Percentiles rank a stretch among this genome's conserved stretches.
These are phyloP conservation scores for Berkeleyomyces basicola DNA, from an alignment of 2,329 filamentous ascomycete species.

Conservation along the genomic window DNA sequence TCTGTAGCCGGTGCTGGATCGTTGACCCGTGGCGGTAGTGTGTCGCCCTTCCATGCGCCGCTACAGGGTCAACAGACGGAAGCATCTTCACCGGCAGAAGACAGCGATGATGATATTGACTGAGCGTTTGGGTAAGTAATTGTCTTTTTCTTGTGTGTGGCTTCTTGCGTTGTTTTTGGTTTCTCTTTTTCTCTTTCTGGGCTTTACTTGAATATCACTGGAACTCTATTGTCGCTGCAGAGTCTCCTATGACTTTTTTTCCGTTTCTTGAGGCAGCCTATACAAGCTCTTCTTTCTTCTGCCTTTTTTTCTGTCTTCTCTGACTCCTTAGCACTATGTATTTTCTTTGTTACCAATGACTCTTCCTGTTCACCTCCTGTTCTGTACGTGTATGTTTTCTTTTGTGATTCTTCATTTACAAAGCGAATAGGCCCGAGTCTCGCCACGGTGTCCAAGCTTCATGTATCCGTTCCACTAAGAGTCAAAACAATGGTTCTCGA, in stretches of 20 bases:
- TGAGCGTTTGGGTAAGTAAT: conserved; percentile 1
- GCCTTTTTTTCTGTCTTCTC: not conserved
- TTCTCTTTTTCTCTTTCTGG: not conserved
- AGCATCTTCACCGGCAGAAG: not conserved
- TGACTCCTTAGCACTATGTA: not conserved
- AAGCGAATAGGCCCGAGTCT: too few species aligned
- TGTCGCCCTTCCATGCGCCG: conserved; percentile 11
- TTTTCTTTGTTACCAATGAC: not conserved
- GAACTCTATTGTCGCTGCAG: not conserved
- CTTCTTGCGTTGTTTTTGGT: not conserved
- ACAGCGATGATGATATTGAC: conserved; percentile 14
- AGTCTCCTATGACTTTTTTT: not conserved
- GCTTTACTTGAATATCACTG: not conserved
- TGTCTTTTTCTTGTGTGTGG: not conserved
- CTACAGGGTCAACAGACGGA: not conserved
- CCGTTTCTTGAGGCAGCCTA: not conserved
- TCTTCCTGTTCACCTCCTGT: not conserved
- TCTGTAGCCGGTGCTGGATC: conserved; percentile 22
- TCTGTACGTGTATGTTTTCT: not conserved
- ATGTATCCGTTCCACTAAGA: too few species aligned
- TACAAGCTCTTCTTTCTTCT: not conserved
- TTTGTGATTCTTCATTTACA: not conserved
- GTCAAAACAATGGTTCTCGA: too few species aligned
- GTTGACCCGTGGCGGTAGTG: not conserved
- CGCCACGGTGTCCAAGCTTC: too few species aligned